A percentile compares a stretch with the other conserved stretches of the same genome.
These are phyloP conservation scores for Globisporangium nodosum DNA, from an alignment of 352 stramenopile genomes.

Conservation along the genomic window DNA sequence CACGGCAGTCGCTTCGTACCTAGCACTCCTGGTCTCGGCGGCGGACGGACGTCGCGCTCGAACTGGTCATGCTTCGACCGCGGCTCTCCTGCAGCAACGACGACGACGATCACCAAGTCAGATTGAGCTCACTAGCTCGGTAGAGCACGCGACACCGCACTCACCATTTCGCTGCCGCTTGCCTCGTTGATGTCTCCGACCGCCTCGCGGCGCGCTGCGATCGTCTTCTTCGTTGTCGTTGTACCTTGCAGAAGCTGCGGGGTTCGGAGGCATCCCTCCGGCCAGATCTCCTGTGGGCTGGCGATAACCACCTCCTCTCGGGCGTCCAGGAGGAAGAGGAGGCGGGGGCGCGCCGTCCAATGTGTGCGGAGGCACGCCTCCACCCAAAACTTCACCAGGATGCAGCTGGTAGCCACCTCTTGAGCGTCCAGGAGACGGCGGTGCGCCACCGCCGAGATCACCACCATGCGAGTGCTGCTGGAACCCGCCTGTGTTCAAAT, in stretches of 20 bases:
- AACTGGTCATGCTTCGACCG: neutral
- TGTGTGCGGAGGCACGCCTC: neutral
- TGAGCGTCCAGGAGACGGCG: neutral
- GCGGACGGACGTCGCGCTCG: neutral
- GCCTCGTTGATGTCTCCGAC: neutral
- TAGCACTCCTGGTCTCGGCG: constrained; percentile 4
- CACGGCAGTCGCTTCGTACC: constrained; percentile 3
- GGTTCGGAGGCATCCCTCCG: no score
- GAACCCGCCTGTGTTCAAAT: no score
- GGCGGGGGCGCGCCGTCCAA: neutral
- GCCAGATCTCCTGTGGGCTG: no score
- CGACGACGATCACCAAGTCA: neutral
- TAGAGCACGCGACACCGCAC: neutral
- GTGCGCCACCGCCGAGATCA: neutral
- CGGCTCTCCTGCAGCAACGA: constrained; percentile 3
- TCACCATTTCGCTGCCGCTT: constrained; percentile 2
- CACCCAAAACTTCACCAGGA: neutral
- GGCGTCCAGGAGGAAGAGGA: neutral
- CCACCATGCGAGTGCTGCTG: no score
- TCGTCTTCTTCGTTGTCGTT: neutral
- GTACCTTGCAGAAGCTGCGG: neutral
- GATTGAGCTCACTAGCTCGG: no score
- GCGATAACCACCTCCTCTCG: no score
- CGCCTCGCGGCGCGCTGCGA: neutral
- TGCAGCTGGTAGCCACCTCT: neutral